phyloP scores from a whole-genome alignment of 306 rosid species.

The Aeschynomene evenia region DNA sequence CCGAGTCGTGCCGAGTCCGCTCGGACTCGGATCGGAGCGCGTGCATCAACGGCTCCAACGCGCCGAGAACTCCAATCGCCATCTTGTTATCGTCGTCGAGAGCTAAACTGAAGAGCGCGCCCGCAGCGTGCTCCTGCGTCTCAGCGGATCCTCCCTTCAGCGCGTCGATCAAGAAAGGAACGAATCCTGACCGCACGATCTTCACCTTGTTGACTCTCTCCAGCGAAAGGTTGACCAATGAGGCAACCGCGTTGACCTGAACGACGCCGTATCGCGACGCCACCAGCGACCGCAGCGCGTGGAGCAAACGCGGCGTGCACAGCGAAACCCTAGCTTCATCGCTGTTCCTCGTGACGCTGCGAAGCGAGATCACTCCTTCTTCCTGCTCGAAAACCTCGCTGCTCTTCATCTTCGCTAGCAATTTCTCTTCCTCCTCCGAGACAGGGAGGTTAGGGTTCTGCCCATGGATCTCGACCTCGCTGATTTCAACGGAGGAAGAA shows the following conservation, averaged over 20 bases:
- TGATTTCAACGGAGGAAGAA: constrained; percentile 45
- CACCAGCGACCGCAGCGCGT: constrained; percentile 44
- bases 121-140: constrained; percentile 95
- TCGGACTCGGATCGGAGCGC: constrained; percentile 71
- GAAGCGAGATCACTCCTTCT: constrained; percentile 53
- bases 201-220: constrained; percentile 78
- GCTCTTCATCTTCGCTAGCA: constrained; percentile 52
- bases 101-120: constrained; percentile 83
- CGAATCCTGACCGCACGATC: constrained; percentile 79
- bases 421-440: constrained; percentile 48
- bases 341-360: constrained; percentile 56
- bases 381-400: constrained; percentile 66
- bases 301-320: constrained; percentile 56
- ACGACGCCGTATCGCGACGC: constrained; percentile 58
- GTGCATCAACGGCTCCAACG: constrained; percentile 77
- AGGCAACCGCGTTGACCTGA: constrained; percentile 75
- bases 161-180: constrained; percentile 64
- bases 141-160: constrained; percentile 64
- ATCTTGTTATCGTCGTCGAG: constrained; percentile 80
- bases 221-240: constrained; percentile 78
- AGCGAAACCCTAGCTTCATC: constrained; percentile 61
- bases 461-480: constrained; percentile 33
- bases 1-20: constrained; percentile 76
- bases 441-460: constrained; percentile 40
- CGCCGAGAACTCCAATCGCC: constrained; percentile 90